Conservation (phyloP, 192 early-diverging fungal genomes). For the Rhizoclosmatium globosum region DNA sequence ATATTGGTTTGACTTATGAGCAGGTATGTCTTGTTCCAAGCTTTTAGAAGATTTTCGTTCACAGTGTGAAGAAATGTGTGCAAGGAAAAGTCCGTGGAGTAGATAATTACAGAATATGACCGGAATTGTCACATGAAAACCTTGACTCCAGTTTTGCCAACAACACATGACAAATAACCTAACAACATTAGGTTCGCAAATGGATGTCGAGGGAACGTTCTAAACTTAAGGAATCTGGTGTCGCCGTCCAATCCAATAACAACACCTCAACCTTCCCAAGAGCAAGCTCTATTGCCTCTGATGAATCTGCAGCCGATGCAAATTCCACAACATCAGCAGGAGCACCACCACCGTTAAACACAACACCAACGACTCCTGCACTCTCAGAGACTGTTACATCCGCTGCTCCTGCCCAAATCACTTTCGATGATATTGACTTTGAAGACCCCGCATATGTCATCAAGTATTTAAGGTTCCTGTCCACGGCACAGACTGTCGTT, state of each 20-base stretch:
- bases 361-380: neutral
- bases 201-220: neutral
- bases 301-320: neutral
- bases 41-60: neutral
- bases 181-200: constrained; percentile 11
- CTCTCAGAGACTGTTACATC: neutral
- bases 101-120: no score
- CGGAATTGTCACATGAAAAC: neutral
- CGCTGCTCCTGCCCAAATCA: neutral
- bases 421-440: constrained; percentile 27
- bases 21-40: neutral
- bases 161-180: neutral
- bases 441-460: constrained; percentile 1
- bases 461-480: constrained; percentile 21
- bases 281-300: neutral
- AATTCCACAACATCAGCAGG: neutral
- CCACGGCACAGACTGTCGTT: neutral
- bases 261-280: neutral
- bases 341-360: neutral
- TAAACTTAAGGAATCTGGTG: no score
- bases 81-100: neutral
- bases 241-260: no score
- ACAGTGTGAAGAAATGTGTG: neutral
- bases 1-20: constrained; percentile 23
- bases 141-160: neutral